Conservation (phyloP, 257 asterid species). For the Avicennia marina region DNA sequence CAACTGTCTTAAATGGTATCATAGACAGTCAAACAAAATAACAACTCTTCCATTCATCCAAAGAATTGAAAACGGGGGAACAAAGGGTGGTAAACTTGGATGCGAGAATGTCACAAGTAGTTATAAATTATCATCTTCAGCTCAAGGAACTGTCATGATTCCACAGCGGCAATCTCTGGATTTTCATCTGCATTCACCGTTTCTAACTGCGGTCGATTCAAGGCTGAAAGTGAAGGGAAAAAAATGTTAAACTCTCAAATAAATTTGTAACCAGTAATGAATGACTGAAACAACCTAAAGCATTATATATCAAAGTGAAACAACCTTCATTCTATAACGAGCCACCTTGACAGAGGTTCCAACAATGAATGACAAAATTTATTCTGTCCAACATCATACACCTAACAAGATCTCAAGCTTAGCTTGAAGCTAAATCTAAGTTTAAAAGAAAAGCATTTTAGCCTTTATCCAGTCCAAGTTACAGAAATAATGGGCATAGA, state of each 20-base stretch:
- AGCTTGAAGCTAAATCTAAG: not conserved
- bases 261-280: not conserved
- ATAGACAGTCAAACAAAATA: not conserved
- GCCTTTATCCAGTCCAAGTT: not conserved
- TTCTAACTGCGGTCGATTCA: slow-evolving; percentile 30
- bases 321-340: not conserved
- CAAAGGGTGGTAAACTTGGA: not conserved
- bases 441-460: not conserved
- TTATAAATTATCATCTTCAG: slow-evolving; percentile 10
- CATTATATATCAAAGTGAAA: not conserved
- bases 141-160: slow-evolving; percentile 17
- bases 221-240: slow-evolving; percentile 28
- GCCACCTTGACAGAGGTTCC: not conserved
- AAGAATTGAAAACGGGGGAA: not conserved
- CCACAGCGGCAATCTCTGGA: slow-evolving; percentile 21
- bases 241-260: not conserved
- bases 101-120: not conserved
- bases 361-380: not conserved
- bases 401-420: not conserved
- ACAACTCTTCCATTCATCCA: not conserved
- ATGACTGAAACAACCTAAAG: not conserved
- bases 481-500: not conserved
- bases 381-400: not conserved
- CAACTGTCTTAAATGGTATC: not conserved
- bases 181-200: slow-evolving; percentile 20